A percentile compares a stretch with the other conserved stretches of the same genome.
These are phyloP conservation scores for Vanrija sp. DNA, from an alignment of 1,284 basidiomycete species.

Conservation along the genomic window DNA sequence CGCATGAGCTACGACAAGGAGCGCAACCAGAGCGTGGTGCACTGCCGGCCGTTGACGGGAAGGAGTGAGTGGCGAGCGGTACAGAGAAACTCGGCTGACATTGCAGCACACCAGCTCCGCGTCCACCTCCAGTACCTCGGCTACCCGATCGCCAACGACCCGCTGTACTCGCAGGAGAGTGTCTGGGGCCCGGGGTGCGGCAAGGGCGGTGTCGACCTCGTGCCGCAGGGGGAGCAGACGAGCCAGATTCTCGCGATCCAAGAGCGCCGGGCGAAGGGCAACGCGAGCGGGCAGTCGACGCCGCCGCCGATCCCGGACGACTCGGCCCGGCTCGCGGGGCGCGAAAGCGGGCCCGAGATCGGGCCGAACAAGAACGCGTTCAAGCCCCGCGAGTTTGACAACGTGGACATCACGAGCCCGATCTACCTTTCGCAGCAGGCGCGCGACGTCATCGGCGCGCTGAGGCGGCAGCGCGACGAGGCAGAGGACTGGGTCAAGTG, in stretches of 20 bases:
- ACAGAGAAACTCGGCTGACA: background rate
- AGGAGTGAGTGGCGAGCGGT: conserved; percentile 61
- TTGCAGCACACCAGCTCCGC: conserved; percentile 82
- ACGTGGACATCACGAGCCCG: conserved; percentile 85
- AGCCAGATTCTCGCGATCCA: conserved; percentile 7
- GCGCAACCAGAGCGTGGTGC: conserved; percentile 82
- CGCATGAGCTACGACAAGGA: conserved; percentile 76
- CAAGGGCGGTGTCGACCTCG: conserved; percentile 75
- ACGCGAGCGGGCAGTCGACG: background rate
- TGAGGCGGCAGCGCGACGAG: conserved; percentile 88
- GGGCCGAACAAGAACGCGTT: conserved; percentile 16
- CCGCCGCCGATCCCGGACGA: conserved; percentile 8
- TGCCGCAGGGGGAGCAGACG: conserved; percentile 47
- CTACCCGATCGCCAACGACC: conserved; percentile 87
- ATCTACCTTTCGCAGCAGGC: conserved; percentile 79
- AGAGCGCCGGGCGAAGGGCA: conserved; percentile 7
- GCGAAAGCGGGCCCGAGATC: conserved; percentile 32
- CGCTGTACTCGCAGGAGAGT: conserved; percentile 70
- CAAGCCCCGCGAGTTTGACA: conserved; percentile 22
- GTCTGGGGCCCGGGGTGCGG: conserved; percentile 81
- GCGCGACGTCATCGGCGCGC: conserved; percentile 73
- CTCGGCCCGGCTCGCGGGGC: conserved; percentile 8
- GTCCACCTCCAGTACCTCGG: conserved; percentile 96
- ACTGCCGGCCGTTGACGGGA: conserved; percentile 81
- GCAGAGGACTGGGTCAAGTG: conserved; percentile 78